Conservation (phyloP, 148 eudicot genomes). For the Arbutus unedo region DNA sequence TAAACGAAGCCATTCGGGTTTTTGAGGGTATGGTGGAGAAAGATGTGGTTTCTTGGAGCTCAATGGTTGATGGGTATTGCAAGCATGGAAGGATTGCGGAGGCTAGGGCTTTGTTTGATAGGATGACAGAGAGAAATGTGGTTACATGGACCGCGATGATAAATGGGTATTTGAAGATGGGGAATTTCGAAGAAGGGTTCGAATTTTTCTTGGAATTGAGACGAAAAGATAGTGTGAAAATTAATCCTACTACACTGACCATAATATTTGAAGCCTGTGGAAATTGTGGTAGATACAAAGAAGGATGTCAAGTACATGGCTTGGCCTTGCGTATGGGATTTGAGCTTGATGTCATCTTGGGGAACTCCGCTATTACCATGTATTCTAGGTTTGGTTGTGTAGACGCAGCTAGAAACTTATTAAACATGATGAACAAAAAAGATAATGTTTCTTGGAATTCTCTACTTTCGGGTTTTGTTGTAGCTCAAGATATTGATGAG, state of each 20-base stretch:
- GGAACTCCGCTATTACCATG: slow-evolving; percentile 53
- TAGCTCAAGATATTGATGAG: slow-evolving; percentile 33
- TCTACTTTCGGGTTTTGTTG: slow-evolving; percentile 41
- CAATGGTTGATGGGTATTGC: slow-evolving; percentile 62
- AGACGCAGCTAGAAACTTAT: slow-evolving; percentile 38
- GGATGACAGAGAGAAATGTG: slow-evolving; percentile 46
- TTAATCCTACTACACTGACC: slow-evolving; percentile 41
- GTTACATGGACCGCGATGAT: slow-evolving; percentile 63
- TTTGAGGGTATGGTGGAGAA: slow-evolving; percentile 48
- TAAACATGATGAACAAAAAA: slow-evolving; percentile 31
- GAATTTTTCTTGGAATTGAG: slow-evolving; percentile 49
- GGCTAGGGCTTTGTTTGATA: slow-evolving; percentile 43
- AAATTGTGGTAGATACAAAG: slow-evolving; percentile 32
- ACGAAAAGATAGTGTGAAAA: slow-evolving; percentile 26
- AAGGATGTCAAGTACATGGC: slow-evolving; percentile 60
- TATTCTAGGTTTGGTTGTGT: slow-evolving; percentile 49
- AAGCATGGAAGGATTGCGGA: slow-evolving; percentile 32
- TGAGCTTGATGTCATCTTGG: slow-evolving; percentile 40
- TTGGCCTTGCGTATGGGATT: slow-evolving; percentile 45
- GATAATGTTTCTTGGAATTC: slow-evolving; percentile 55
- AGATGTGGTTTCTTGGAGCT: slow-evolving; percentile 66
- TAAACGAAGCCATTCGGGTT: slow-evolving; percentile 38
- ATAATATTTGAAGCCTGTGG: slow-evolving; percentile 53
- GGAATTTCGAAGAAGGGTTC: slow-evolving; percentile 45
- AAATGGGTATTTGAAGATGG: slow-evolving; percentile 47